Conservation (phyloP, 495 filamentous ascomycete genomes). For the Neurospora sp. region DNA sequence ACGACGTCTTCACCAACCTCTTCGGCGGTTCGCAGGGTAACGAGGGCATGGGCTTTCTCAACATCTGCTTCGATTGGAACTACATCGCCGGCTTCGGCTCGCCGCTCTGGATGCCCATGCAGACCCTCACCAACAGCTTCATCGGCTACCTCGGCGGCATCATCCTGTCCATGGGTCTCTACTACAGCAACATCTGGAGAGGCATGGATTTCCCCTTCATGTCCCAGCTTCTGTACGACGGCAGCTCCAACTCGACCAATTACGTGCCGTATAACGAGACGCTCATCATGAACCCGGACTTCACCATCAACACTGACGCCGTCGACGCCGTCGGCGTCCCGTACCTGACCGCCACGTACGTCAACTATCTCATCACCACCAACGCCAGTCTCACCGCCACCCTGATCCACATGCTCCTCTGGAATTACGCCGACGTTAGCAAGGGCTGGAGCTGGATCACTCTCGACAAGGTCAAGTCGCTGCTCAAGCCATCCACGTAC, state of each 20-base stretch:
- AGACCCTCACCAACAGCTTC: slow-evolving; percentile 11
- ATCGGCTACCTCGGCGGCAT: slow-evolving; percentile 36
- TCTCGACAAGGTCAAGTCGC: slow-evolving; percentile 3
- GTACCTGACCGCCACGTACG: slow-evolving; percentile 37
- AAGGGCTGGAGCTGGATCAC: slow-evolving; percentile 22
- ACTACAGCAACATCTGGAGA: slow-evolving; percentile 44
- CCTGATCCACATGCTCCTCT: slow-evolving; percentile 33
- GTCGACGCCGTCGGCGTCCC: slow-evolving; percentile 9
- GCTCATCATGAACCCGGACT: slow-evolving; percentile 28
- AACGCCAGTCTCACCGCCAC: slow-evolving; percentile 33
- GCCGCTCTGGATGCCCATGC: slow-evolving; percentile 21
- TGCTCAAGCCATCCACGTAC: slow-evolving; percentile 9
- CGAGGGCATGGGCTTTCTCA: slow-evolving; percentile 39
- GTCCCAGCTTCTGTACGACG: slow-evolving; percentile 15
- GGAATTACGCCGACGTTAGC: slow-evolving; percentile 32
- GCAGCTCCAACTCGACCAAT: background rate
- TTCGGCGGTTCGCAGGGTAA: slow-evolving; percentile 49
- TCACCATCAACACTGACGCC: background rate
- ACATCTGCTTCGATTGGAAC: slow-evolving; percentile 46
- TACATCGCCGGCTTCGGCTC: slow-evolving; percentile 28
- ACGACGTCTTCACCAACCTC: slow-evolving; percentile 43
- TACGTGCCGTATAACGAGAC: slow-evolving; percentile 11
- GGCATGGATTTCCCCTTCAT: slow-evolving; percentile 34
- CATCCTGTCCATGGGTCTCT: slow-evolving; percentile 29
- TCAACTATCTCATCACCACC: slow-evolving; percentile 27